These are phyloP conservation scores for Solanum appendiculatum DNA, from an alignment of 257 asterid species.

Conservation along the genomic window DNA sequence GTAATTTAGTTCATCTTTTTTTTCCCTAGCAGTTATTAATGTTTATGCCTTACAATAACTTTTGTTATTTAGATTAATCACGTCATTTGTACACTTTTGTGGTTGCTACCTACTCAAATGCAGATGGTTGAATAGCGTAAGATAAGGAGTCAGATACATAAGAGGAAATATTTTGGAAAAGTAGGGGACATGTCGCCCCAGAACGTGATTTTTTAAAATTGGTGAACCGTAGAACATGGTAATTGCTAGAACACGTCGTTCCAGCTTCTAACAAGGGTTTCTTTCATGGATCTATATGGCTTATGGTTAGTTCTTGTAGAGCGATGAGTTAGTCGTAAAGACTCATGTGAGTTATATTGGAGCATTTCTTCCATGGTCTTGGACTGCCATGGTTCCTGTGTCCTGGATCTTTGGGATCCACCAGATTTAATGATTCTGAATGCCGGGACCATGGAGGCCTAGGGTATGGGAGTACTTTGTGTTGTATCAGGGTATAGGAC, in stretches of 20 bases:
- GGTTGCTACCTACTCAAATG: background rate
- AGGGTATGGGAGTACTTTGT: background rate
- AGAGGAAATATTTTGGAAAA: background rate
- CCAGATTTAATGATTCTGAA: background rate
- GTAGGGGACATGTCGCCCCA: background rate
- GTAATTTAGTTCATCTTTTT: conserved; percentile 15
- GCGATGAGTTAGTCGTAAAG: background rate
- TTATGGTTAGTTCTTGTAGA: background rate
- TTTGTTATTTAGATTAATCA: background rate
- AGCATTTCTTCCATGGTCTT: background rate
- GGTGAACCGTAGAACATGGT: background rate
- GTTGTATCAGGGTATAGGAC: background rate
- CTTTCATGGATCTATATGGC: background rate
- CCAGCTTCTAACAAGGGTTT: background rate
- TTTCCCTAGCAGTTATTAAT: background rate
- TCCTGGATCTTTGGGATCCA: background rate
- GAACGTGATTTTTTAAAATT: background rate
- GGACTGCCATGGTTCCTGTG: background rate
- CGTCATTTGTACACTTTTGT: background rate
- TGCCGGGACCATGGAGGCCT: background rate
- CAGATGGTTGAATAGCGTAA: background rate
- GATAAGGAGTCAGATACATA: background rate
- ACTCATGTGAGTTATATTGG: background rate
- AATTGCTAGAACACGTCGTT: background rate
- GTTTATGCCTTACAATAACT: background rate